phyloP scores from a whole-genome alignment of 2,329 filamentous ascomycete species.

The Cladophialophora psammophila region DNA sequence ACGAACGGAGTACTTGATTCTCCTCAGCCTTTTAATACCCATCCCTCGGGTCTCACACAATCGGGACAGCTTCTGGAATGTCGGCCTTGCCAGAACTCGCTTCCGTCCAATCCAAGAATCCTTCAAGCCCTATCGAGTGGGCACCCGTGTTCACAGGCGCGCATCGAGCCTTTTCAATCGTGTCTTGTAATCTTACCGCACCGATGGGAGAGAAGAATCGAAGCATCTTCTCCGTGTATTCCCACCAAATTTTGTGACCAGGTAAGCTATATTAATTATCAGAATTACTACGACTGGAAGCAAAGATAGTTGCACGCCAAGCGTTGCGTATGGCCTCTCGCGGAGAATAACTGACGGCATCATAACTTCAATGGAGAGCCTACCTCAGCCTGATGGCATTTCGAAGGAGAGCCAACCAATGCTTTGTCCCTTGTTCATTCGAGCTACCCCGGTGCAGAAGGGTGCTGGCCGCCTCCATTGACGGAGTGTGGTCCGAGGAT shows the following conservation, averaged over 20 bases:
- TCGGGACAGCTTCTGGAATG: not conserved
- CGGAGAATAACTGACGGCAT: too few species aligned
- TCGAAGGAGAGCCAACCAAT: not conserved
- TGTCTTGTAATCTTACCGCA: not conserved
- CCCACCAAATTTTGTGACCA: not conserved
- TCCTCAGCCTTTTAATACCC: not conserved
- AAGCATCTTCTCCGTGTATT: not conserved
- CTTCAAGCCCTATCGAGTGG: not conserved
- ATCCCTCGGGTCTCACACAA: not conserved
- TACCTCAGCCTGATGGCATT: not conserved
- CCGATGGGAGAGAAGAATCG: not conserved
- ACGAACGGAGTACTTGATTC: too few species aligned
- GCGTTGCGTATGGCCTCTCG: not conserved
- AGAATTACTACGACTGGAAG: not conserved
- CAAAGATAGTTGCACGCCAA: not conserved
- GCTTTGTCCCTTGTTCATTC: not conserved
- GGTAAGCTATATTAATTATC: not conserved
- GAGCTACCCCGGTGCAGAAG: not conserved
- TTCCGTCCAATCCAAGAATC: not conserved
- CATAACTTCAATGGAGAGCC: not conserved
- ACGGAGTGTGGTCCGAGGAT: slow-evolving; percentile 2
- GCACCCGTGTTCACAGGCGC: not conserved
- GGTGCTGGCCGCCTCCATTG: not conserved
- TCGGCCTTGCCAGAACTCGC: not conserved
- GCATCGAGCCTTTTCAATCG: not conserved